A percentile compares a stretch with the other conserved stretches of the same genome.
Conservation (phyloP, 192 early-diverging fungal genomes). For the Backusella psychrophila region DNA sequence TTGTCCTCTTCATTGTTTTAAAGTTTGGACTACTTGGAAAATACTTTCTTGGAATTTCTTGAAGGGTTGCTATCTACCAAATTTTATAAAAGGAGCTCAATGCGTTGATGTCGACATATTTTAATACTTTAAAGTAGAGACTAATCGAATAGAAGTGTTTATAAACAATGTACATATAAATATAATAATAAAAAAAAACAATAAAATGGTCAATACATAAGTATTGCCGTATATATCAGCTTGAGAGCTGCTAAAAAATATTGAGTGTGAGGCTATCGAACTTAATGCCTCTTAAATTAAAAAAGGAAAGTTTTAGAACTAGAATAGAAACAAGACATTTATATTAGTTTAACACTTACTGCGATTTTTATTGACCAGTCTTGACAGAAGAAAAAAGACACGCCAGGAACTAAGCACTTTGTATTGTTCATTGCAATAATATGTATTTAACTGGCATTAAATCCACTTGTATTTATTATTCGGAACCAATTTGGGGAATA, state of each 20-base stretch:
- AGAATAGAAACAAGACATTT: not conserved
- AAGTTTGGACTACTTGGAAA: not conserved
- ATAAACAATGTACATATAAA: no score
- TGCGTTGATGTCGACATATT: no score
- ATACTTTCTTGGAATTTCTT: no score
- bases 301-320: not conserved
- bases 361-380: not conserved
- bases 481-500: not conserved
- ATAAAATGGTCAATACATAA: no score
- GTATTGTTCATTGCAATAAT: not conserved
- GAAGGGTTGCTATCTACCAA: no score
- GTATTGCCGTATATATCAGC: no score
- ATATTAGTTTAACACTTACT: not conserved
- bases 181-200: no score
- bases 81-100: no score
- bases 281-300: not conserved
- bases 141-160: no score
- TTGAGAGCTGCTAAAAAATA: no score
- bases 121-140: no score
- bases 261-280: no score
- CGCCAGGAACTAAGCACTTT: not conserved
- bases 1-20: not conserved
- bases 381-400: not conserved
- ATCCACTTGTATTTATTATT: not conserved
- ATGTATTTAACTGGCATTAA: not conserved